Percentiles rank a stretch among this genome's conserved stretches.
Conservation (phyloP, 192 early-diverging fungal species). For the Linnemannia exigua region DNA sequence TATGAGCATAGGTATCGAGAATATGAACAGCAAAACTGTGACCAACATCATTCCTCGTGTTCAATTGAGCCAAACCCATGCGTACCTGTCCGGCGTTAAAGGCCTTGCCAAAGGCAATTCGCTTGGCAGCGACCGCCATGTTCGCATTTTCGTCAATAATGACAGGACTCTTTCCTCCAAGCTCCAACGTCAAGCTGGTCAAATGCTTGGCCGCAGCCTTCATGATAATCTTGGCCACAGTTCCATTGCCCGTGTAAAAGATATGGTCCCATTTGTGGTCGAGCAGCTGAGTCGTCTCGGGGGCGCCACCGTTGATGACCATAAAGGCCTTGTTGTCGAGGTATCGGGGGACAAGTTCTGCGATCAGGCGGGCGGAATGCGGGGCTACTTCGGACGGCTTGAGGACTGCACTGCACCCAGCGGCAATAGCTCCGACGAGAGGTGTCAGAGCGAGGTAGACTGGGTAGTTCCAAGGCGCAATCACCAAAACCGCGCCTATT, state of each 20-base stretch:
- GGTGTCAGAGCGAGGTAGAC: slow-evolving; percentile 76
- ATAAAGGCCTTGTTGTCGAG: slow-evolving; percentile 74
- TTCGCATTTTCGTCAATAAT: slow-evolving; percentile 74
- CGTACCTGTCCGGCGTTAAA: slow-evolving; percentile 84
- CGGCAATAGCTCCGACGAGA: slow-evolving; percentile 88
- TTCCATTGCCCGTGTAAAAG: slow-evolving; percentile 88
- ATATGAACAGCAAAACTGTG: background rate
- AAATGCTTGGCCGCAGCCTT: slow-evolving; percentile 82
- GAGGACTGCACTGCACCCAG: slow-evolving; percentile 82
- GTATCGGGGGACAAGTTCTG: slow-evolving; percentile 75
- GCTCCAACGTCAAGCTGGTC: slow-evolving; percentile 87
- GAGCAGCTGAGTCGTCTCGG: slow-evolving; percentile 80
- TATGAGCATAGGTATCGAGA: too few species aligned
- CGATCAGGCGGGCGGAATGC: slow-evolving; percentile 71
- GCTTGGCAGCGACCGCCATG: slow-evolving; percentile 70
- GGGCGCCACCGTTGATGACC: slow-evolving; percentile 82
- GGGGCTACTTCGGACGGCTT: slow-evolving; percentile 88
- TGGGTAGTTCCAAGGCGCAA: slow-evolving; percentile 71
- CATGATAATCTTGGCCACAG: slow-evolving; percentile 84
- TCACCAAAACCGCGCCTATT: slow-evolving; percentile 49
- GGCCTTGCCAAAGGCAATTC: slow-evolving; percentile 86
- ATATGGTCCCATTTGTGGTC: slow-evolving; percentile 84
- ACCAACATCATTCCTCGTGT: background rate
- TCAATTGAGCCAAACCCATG: background rate
- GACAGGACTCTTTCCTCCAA: slow-evolving; percentile 87